These are phyloP conservation scores for Mortierella sp. DNA, from an alignment of 371 early-diverging fungal species.

Conservation along the genomic window DNA sequence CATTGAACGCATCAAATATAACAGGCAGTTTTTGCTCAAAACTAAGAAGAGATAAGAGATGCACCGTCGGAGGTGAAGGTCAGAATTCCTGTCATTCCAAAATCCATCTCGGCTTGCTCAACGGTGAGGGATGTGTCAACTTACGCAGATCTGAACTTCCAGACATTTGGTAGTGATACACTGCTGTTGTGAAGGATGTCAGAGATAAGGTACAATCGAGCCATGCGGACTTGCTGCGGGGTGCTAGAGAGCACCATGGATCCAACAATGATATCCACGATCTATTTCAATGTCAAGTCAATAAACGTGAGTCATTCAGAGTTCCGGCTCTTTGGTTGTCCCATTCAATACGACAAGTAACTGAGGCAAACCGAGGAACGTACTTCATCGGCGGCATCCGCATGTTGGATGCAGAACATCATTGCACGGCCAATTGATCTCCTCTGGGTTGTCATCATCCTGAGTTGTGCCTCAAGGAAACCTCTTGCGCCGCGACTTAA, in stretches of 20 bases:
- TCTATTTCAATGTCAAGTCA: conserved; percentile 55
- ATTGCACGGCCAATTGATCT: conserved; percentile 83
- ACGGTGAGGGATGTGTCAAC: too few species aligned
- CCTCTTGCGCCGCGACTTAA: conserved; percentile 71
- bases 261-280: conserved; percentile 73
- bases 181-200: conserved; percentile 91
- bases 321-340: too few species aligned
- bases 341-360: too few species aligned
- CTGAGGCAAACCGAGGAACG: background rate
- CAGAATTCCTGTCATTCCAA: too few species aligned
- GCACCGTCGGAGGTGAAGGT: background rate
- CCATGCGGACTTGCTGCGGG: conserved; percentile 73
- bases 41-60: conserved; percentile 25
- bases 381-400: conserved; percentile 84
- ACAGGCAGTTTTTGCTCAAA: conserved; percentile 74
- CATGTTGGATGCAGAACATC: conserved; percentile 89
- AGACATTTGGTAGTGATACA: conserved; percentile 83
- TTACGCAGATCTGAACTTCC: conserved; percentile 82
- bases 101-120: too few species aligned
- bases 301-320: too few species aligned
- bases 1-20: conserved; percentile 79
- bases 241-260: conserved; percentile 70
- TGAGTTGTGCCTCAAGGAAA: conserved; percentile 66
- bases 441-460: conserved; percentile 65
- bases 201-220: conserved; percentile 82